Evolutionary conservation across 2,329 filamentous ascomycete genomes (phyloP).

Genomic region (Microsporum ferrugineum): DNA sequence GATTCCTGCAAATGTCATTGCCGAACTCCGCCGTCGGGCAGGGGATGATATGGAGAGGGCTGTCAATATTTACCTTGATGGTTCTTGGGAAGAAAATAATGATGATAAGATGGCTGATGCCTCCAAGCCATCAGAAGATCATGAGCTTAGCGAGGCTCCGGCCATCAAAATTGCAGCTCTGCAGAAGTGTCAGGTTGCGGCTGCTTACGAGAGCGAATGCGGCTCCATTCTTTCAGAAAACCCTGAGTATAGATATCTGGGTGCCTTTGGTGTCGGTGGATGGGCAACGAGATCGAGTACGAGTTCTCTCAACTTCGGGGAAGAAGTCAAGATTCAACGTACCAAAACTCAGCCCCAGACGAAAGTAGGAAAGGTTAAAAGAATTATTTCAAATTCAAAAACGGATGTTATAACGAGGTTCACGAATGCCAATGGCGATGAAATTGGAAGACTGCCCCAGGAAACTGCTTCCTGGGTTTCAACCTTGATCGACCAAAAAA

Average conservation of each 20-base stretch:
- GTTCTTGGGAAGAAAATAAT: slow-evolving; percentile 44
- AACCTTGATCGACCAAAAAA: slow-evolving; percentile 74
- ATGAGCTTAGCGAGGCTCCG: neutral
- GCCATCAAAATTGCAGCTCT: neutral
- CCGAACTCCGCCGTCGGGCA: slow-evolving; percentile 39
- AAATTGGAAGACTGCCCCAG: slow-evolving; percentile 76
- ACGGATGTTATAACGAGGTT: slow-evolving; percentile 87
- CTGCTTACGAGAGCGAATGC: neutral
- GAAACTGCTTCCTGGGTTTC: slow-evolving; percentile 88
- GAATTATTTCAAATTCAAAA: slow-evolving; percentile 48
- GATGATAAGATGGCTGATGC: neutral
- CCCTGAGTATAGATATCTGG: slow-evolving; percentile 62
- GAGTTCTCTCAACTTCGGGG: slow-evolving; percentile 65
- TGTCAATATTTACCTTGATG: slow-evolving; percentile 54
- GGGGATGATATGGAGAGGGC: slow-evolving; percentile 47
- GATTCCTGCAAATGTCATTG: slow-evolving; percentile 35
- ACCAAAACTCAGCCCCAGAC: slow-evolving; percentile 57
- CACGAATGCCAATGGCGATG: slow-evolving; percentile 63
- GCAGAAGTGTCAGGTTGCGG: neutral
- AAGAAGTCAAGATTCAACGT: slow-evolving; percentile 75
- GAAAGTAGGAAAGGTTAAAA: slow-evolving; percentile 37
- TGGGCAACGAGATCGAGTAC: slow-evolving; percentile 83
- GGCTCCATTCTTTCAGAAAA: slow-evolving; percentile 14
- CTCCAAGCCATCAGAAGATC: neutral
- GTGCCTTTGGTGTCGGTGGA: slow-evolving; percentile 79